A percentile compares a stretch with the other conserved stretches of the same genome.
phyloP scores from a whole-genome alignment of 805 yeast genomes.

The Cyberlindnera mississippiensis region DNA sequence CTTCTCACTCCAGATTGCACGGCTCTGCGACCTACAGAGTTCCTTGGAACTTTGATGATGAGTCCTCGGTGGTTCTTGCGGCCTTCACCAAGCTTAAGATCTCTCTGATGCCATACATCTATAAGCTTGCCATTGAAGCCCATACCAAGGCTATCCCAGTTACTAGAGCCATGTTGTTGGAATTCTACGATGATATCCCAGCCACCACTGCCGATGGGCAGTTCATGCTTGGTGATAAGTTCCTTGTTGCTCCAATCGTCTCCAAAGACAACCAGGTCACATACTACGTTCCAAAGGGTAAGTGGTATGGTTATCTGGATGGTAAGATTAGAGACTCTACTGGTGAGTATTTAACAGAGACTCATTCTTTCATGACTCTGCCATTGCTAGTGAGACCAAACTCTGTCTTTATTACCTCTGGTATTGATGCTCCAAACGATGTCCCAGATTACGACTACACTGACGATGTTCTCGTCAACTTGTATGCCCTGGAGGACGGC shows the following conservation, averaged over 20 bases:
- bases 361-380: slow-evolving; percentile 17
- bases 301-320: slow-evolving; percentile 24
- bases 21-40: slow-evolving; percentile 23
- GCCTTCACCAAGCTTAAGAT: slow-evolving; percentile 21
- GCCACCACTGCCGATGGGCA: slow-evolving; percentile 15
- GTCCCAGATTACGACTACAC: slow-evolving; percentile 21
- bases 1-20: slow-evolving; percentile 25
- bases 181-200: slow-evolving; percentile 16
- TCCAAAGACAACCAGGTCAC: slow-evolving; percentile 17
- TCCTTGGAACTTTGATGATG: slow-evolving; percentile 26
- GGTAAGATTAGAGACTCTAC: slow-evolving; percentile 18
- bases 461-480: slow-evolving; percentile 19
- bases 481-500: slow-evolving; percentile 18
- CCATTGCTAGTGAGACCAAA: slow-evolving; percentile 21
- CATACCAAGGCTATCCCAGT: slow-evolving; percentile 18
- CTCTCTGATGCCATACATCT: slow-evolving; percentile 24
- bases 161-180: slow-evolving; percentile 20
- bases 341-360: slow-evolving; percentile 19
- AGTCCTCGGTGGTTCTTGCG: slow-evolving; percentile 18
- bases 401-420: slow-evolving; percentile 18
- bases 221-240: slow-evolving; percentile 21
- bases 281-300: slow-evolving; percentile 22
- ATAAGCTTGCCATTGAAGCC: slow-evolving; percentile 20
- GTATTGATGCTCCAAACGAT: slow-evolving; percentile 16
- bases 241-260: slow-evolving; percentile 21